phyloP scores from a whole-genome alignment of 192 early-diverging fungal species.

The Podila horticola region DNA sequence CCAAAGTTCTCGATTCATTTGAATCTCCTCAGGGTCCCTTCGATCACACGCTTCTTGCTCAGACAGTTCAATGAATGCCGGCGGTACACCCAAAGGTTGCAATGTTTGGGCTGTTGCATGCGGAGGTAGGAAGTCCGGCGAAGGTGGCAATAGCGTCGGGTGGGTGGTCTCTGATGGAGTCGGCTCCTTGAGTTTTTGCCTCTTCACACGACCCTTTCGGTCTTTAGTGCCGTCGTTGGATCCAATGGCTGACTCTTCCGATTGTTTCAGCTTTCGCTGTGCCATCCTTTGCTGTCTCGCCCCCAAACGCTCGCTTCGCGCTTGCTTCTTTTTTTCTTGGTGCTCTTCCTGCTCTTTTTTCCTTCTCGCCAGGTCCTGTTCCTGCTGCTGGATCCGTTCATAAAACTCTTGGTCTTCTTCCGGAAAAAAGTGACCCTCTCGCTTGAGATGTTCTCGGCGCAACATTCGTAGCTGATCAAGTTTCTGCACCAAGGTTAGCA shows the following conservation, averaged over 20 bases:
- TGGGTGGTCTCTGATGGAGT: too few relatives aligned
- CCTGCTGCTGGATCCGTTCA: neutral
- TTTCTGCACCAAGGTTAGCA: neutral
- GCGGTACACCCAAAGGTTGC: too few relatives aligned
- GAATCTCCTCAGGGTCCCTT: neutral
- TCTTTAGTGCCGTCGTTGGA: neutral
- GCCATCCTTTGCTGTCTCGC: neutral
- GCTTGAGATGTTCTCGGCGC: neutral
- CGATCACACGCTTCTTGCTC: neutral
- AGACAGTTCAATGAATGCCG: too few relatives aligned
- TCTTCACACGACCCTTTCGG: neutral
- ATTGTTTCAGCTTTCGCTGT: neutral
- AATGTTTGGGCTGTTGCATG: too few relatives aligned
- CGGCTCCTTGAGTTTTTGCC: too few relatives aligned
- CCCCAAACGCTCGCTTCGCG: neutral
- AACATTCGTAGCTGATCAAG: neutral
- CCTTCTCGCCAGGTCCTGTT: neutral
- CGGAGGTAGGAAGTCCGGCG: too few relatives aligned
- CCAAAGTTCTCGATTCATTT: neutral
- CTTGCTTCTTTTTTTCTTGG: neutral
- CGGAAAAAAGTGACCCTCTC: neutral
- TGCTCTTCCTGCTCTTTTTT: neutral
- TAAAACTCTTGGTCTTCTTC: constrained; percentile 2
- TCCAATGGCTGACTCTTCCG: neutral
- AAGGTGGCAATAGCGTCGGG: too few relatives aligned